Conservation (phyloP, 2,329 filamentous ascomycete genomes). For the Ophiostoma sp. region DNA sequence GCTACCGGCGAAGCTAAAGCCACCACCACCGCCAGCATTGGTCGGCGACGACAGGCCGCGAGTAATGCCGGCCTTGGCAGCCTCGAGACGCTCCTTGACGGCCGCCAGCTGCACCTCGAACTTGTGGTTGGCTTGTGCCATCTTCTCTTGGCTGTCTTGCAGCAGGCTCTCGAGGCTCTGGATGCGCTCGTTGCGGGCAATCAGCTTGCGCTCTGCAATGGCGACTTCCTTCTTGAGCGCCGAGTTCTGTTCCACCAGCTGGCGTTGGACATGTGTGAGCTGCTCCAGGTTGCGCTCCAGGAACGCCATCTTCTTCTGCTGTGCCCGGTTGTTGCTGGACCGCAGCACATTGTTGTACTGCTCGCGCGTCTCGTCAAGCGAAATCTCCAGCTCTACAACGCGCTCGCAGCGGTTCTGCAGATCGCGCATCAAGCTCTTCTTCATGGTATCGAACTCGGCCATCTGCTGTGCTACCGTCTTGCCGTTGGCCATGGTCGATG, state of each 20-base stretch:
- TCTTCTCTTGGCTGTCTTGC: conserved; percentile 96
- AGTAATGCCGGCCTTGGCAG: conserved; percentile 86
- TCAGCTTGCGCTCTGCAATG: conserved; percentile 94
- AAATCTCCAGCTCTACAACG: conserved; percentile 96
- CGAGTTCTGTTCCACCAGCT: conserved; percentile 96
- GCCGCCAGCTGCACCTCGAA: conserved; percentile 96
- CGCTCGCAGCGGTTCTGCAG: conserved; percentile 97
- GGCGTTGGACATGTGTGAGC: conserved; percentile 91
- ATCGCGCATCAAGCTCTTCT: conserved; percentile 98
- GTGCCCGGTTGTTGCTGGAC: conserved; percentile 93
- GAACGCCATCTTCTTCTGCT: conserved; percentile 99
- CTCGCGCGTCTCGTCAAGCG: conserved; percentile 91
- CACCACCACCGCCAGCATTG: conserved; percentile 38
- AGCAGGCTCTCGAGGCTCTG: conserved; percentile 86
- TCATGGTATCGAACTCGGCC: conserved; percentile 98
- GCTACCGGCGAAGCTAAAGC: conserved; percentile 69
- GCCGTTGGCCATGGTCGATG: conserved; percentile 62
- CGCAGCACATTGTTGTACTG: conserved; percentile 98
- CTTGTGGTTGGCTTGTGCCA: conserved; percentile 96
- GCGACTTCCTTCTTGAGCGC: conserved; percentile 98
- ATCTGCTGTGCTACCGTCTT: conserved; percentile 97
- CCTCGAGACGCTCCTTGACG: conserved; percentile 95
- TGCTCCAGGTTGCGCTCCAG: conserved; percentile 96
- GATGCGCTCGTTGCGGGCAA: conserved; percentile 94
- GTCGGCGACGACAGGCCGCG: conserved; percentile 65